Percentiles rank a stretch among this genome's conserved stretches.
Conservation (phyloP, 2,329 filamentous ascomycete species). For the Phaeosphaeriaceae sp. region DNA sequence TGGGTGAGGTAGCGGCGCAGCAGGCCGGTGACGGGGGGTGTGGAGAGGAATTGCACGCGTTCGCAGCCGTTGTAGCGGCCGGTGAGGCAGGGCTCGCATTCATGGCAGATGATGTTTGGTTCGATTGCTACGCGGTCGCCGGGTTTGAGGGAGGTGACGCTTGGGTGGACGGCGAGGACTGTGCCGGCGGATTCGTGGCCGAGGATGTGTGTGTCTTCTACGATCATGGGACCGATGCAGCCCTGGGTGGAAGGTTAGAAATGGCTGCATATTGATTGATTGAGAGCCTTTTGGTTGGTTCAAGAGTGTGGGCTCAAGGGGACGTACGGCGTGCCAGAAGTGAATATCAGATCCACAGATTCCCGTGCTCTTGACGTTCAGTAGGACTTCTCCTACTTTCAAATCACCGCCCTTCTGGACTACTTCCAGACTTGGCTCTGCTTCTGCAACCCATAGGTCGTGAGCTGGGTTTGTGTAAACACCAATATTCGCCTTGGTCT, state of each 20-base stretch:
- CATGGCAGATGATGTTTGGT: slow-evolving; percentile 89
- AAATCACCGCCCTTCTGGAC: slow-evolving; percentile 72
- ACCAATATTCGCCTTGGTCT: slow-evolving; percentile 85
- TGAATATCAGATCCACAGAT: slow-evolving; percentile 97
- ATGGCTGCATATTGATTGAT: too few relatives aligned
- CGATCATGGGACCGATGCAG: slow-evolving; percentile 95
- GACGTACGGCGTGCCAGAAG: slow-evolving; percentile 83
- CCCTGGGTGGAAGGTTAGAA: slow-evolving; percentile 47
- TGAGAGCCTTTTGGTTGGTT: too few relatives aligned
- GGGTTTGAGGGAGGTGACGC: slow-evolving; percentile 76
- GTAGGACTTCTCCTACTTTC: slow-evolving; percentile 81
- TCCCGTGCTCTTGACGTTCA: slow-evolving; percentile 91
- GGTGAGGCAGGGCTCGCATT: slow-evolving; percentile 88
- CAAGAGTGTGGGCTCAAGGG: background rate
- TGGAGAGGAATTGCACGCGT: slow-evolving; percentile 83
- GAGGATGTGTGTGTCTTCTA: slow-evolving; percentile 85
- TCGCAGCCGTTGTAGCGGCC: slow-evolving; percentile 97
- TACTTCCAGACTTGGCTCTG: slow-evolving; percentile 76
- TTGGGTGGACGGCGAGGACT: slow-evolving; percentile 79
- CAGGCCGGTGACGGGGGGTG: slow-evolving; percentile 85
- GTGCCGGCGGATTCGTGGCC: slow-evolving; percentile 91
- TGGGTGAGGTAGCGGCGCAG: slow-evolving; percentile 94
- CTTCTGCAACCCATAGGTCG: slow-evolving; percentile 85
- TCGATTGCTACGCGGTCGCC: slow-evolving; percentile 94
- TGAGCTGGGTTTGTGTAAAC: slow-evolving; percentile 95